phyloP scores from a whole-genome alignment of 1,284 basidiomycete genomes.

The Microbotryum silenes-acaulis region DNA sequence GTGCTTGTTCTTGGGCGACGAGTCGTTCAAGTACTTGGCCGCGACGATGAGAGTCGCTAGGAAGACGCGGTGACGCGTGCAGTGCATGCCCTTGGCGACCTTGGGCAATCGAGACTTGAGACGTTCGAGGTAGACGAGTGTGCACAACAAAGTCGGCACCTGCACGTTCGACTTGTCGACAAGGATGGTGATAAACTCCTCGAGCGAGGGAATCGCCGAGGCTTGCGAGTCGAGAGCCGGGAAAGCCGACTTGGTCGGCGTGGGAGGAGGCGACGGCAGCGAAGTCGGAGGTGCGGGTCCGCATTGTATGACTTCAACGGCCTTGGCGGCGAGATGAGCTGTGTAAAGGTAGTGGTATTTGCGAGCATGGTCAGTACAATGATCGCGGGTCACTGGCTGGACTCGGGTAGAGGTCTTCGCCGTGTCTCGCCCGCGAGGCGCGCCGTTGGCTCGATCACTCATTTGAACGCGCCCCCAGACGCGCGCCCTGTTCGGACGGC shows the following conservation, averaged over 20 bases:
- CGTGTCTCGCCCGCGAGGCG: background rate
- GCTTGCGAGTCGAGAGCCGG: constrained; percentile 39
- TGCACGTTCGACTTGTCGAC: constrained; percentile 83
- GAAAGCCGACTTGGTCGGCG: constrained; percentile 37
- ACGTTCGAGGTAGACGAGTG: constrained; percentile 86
- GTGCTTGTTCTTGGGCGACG: constrained; percentile 73
- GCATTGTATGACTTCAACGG: constrained; percentile 53
- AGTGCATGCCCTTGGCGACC: constrained; percentile 84
- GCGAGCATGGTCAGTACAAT: background rate
- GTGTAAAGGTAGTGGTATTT: constrained; percentile 9
- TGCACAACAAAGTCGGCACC: constrained; percentile 82
- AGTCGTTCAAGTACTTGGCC: constrained; percentile 84
- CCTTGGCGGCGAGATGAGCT: constrained; percentile 58
- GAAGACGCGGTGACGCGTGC: constrained; percentile 90
- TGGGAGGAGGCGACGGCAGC: constrained; percentile 36
- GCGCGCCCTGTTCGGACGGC: no score
- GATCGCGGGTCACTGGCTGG: background rate
- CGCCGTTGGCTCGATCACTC: no score
- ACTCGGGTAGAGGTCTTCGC: background rate
- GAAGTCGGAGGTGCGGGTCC: constrained; percentile 27
- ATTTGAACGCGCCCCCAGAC: no score
- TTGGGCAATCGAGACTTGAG: constrained; percentile 70
- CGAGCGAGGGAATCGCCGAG: constrained; percentile 59
- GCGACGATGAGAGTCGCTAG: constrained; percentile 91
- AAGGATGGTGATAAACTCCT: constrained; percentile 79